phyloP scores from a whole-genome alignment of 225 moss, liverwort and hornwort species.

The Physcomitrellopsis africana region DNA sequence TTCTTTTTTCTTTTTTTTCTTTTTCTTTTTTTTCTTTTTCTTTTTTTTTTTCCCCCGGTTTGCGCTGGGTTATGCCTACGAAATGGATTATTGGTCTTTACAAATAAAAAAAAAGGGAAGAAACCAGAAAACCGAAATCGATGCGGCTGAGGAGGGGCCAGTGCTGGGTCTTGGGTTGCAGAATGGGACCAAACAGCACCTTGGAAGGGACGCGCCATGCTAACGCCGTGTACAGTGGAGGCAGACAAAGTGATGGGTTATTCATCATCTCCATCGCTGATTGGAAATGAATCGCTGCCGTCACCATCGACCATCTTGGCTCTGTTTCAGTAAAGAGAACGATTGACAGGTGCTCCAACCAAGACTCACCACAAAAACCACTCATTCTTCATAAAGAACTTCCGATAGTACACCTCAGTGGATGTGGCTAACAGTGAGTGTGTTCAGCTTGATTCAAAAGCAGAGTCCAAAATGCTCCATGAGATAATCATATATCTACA shows the following conservation, averaged over 20 bases:
- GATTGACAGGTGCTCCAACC: conserved; percentile 51
- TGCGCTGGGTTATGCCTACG: conserved; percentile 37
- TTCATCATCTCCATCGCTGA: conserved; percentile 78
- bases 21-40: too few relatives aligned
- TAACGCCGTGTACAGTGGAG: conserved; percentile 5
- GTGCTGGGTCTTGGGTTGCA: conserved; percentile 29
- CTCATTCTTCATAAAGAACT: conserved; percentile 42
- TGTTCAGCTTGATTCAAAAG: conserved; percentile 29
- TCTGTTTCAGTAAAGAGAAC: conserved; percentile 54
- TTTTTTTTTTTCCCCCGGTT: background rate
- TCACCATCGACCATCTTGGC: conserved; percentile 62
- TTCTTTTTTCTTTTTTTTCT: too few relatives aligned
- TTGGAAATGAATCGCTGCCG: conserved; percentile 53
- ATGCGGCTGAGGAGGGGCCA: background rate
- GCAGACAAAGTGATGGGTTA: conserved; percentile 33
- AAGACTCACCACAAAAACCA: conserved; percentile 41
- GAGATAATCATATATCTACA: conserved; percentile 21
- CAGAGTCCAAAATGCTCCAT: conserved; percentile 30
- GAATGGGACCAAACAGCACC: conserved; percentile 22
- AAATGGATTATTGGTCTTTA: conserved; percentile 46
- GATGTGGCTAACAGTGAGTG: conserved; percentile 19
- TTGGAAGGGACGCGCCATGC: conserved; percentile 19
- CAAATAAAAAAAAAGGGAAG: conserved; percentile 34
- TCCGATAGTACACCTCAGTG: conserved; percentile 26
- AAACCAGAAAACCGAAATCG: conserved; percentile 16